A percentile compares a stretch with the other conserved stretches of the same genome.
phyloP scores from a whole-genome alignment of 108 stramenopile genomes.

The Pseudonitzschia multiseries region DNA sequence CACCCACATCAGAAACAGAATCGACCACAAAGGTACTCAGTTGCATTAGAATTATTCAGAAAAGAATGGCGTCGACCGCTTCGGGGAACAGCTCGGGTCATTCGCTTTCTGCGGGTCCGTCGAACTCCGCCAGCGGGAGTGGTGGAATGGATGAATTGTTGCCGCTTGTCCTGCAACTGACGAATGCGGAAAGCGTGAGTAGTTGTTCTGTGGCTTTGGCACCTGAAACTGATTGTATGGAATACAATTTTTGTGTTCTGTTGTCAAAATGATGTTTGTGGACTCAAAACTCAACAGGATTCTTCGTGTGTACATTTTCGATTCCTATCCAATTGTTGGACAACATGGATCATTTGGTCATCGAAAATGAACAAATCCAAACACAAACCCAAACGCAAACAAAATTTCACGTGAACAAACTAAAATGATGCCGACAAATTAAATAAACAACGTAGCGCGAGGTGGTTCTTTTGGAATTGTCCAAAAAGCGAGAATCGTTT shows the following conservation, averaged over 20 bases:
- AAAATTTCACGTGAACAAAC: no score
- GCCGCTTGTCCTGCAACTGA: slow-evolving; percentile 72
- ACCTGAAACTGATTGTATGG: no score
- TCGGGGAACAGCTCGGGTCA: slow-evolving; percentile 22
- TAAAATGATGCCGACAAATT: no score
- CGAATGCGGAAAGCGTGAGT: slow-evolving; percentile 67
- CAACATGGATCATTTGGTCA: not conserved
- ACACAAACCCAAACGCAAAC: no score
- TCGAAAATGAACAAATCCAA: no score
- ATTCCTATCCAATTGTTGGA: not conserved
- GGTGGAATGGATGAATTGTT: slow-evolving; percentile 74
- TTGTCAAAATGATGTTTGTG: not conserved
- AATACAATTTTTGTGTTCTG: not conserved
- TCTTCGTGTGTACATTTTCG: no score
- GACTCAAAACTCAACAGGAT: no score
- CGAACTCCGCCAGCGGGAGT: not conserved
- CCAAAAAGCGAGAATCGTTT: slow-evolving; percentile 96
- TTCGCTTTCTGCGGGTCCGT: slow-evolving; percentile 15
- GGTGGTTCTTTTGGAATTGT: slow-evolving; percentile 92
- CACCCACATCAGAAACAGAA: no score
- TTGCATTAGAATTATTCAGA: no score
- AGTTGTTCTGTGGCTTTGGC: not conserved
- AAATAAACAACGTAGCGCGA: slow-evolving; percentile 85
- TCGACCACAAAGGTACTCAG: no score
- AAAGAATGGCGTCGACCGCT: slow-evolving; percentile 31